A percentile compares a stretch with the other conserved stretches of the same genome.
These are phyloP conservation scores for Colletotrichum sp. DNA, from an alignment of 2,329 filamentous ascomycete species.

Conservation along the genomic window DNA sequence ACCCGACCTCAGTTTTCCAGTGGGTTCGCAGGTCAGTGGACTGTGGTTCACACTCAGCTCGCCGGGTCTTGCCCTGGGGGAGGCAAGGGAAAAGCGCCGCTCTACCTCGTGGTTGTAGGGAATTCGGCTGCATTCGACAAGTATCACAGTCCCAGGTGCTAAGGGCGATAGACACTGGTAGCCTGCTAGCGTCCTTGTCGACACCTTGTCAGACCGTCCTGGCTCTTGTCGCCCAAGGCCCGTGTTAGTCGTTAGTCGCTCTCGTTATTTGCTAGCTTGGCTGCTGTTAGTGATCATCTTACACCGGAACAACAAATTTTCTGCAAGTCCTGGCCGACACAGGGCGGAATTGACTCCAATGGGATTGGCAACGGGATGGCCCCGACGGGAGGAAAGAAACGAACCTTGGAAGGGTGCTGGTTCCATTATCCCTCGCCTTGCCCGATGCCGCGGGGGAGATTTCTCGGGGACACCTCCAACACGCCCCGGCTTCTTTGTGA, in stretches of 20 bases:
- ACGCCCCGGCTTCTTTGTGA: neutral
- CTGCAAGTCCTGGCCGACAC: neutral
- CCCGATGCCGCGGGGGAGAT: neutral
- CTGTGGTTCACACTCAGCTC: neutral
- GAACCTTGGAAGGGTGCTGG: neutral
- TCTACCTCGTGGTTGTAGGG: slow-evolving; percentile 6
- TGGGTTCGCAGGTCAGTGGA: slow-evolving; percentile 4
- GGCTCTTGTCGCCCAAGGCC: neutral
- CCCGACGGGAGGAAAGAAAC: neutral
- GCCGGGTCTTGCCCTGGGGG: neutral
- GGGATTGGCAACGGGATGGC: neutral
- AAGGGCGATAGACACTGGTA: neutral
- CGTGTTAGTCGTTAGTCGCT: neutral
- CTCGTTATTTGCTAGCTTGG: neutral
- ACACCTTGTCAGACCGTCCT: neutral
- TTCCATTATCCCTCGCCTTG: neutral
- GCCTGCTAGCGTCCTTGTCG: neutral
- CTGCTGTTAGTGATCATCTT: neutral
- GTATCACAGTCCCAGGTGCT: neutral
- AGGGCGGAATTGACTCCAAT: neutral
- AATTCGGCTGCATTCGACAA: neutral
- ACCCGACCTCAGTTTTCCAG: neutral
- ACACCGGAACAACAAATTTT: neutral
- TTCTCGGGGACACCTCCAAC: slow-evolving; percentile 6
- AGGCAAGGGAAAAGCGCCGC: neutral